Evolutionary conservation across 2,329 filamentous ascomycete species (phyloP), one percentile per base, ranked within the genome.

Genomic region (Ciborinia camelliae): DNA sequence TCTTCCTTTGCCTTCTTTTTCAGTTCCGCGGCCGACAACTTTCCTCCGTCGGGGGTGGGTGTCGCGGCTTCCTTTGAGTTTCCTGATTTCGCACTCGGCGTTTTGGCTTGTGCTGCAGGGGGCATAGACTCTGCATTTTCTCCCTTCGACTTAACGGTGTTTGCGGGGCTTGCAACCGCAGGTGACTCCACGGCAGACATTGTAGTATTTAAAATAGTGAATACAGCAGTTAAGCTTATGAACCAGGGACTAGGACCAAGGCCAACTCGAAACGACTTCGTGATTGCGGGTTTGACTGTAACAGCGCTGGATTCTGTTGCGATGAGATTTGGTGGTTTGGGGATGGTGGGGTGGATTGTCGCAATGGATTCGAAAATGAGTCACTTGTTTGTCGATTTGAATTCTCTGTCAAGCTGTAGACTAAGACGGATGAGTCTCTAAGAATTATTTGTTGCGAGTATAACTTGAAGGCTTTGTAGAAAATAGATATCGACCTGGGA

Each of bases 1-100:
- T 97, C 94, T 39, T 91, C 93, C 76, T 97, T 94, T 67, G 90
- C 89, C 75, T 86, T 88, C 73, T 93, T 94, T 79, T 98, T 98
- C 73, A 96, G 75, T 60, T 71, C 70, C 43, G 69, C 65, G 2
- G 84, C 84, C 1, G 90, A 86, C 39, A 90, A 80, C 75, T 91
- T 90, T 30, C 43, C 32, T 23, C 35, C 62, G 26, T 76, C 70
- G 20, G 77, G 76, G 43, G 55, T 53, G 18, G 67, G 23, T 20
- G 61, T 43, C 6, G 65, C 64, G 20, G 58, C 12, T 39, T 66
- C 63, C 28, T 69, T 65, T 41, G 47, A 14, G 20, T 60, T 67
- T 52, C 32, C 63, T 39, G 52, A 30, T 54, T 71, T 70, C 26
- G 41, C 41, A 10, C 41, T 41, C 47, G 60, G 61, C 8, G 41